These are phyloP conservation scores for Penicillium parvum DNA, from an alignment of 495 filamentous ascomycete genomes.

Conservation along the genomic window DNA sequence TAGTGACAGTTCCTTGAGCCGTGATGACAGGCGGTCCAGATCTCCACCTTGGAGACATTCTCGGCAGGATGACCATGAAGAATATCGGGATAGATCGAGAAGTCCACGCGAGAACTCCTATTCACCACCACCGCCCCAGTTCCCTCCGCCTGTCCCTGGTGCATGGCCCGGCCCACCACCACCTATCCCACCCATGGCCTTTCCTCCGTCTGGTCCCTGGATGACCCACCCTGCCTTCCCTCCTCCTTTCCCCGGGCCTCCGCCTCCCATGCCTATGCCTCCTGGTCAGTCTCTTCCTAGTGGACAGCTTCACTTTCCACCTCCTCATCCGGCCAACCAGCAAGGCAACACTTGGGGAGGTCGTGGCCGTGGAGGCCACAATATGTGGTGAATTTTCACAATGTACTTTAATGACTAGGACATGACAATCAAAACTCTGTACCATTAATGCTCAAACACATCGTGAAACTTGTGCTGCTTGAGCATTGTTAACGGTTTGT, in stretches of 20 bases:
- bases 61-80: slow-evolving; percentile 1
- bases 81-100: slow-evolving; percentile 7
- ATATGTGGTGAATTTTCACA: slow-evolving; percentile 16
- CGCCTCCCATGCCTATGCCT: slow-evolving; percentile 17
- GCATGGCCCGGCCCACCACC: slow-evolving; percentile 49
- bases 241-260: slow-evolving; percentile 18
- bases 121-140: slow-evolving; percentile 30
- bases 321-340: slow-evolving; percentile 28
- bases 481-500: too few relatives aligned
- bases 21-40: slow-evolving; percentile 18
- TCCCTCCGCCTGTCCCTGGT: slow-evolving; percentile 44
- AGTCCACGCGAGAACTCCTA: slow-evolving; percentile 44
- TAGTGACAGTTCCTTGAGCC: slow-evolving; percentile 44
- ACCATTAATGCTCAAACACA: background rate
- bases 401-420: background rate
- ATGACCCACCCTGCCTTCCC: slow-evolving; percentile 24
- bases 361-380: slow-evolving; percentile 19
- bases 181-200: slow-evolving; percentile 20
- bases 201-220: slow-evolving; percentile 16
- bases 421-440: background rate
- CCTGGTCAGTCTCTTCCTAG: slow-evolving; percentile 32
- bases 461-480: too few relatives aligned
- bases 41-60: slow-evolving; percentile 27
- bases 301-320: slow-evolving; percentile 38
- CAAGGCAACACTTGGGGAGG: slow-evolving; percentile 20